Evolutionary conservation across 805 yeast species (phyloP).

Genomic region (Komagataella pseudopastoris): DNA sequence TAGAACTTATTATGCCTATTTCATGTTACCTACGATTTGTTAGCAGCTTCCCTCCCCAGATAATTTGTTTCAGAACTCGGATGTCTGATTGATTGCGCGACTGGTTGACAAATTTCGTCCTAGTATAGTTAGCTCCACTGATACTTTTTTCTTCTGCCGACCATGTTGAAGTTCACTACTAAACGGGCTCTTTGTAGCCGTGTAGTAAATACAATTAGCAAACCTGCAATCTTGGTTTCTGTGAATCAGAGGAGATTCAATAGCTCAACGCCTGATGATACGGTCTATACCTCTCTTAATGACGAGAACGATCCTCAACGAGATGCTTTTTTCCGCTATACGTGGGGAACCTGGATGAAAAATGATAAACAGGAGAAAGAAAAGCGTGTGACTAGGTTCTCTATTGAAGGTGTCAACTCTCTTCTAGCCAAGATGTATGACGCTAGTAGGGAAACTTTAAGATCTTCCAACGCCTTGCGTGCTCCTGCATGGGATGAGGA

Average conservation of each 20-base stretch:
- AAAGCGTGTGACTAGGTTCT: conserved; percentile 68
- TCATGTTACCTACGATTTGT: background rate
- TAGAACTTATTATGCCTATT: background rate
- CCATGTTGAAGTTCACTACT: background rate
- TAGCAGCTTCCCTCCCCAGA: background rate
- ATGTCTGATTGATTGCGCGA: background rate
- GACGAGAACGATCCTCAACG: conserved; percentile 58
- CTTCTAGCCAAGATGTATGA: conserved; percentile 31
- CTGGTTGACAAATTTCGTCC: background rate
- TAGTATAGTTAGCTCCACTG: background rate
- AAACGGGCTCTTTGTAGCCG: background rate
- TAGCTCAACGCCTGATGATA: conserved; percentile 12
- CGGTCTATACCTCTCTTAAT: conserved; percentile 35
- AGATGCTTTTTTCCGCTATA: conserved; percentile 65
- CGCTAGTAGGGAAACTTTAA: conserved; percentile 21
- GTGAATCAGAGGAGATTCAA: conserved; percentile 1
- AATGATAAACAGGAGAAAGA: conserved; percentile 66
- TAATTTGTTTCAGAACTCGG: background rate
- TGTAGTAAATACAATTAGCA: background rate
- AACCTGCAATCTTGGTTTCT: background rate
- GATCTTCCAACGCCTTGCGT: conserved; percentile 10
- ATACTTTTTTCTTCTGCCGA: background rate
- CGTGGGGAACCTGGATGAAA: conserved; percentile 93
- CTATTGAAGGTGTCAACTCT: conserved; percentile 60
- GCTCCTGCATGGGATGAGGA: conserved; percentile 10